A percentile compares a stretch with the other conserved stretches of the same genome.
These are phyloP conservation scores for Globomyces sp. DNA, from an alignment of 371 early-diverging fungal species.

Conservation along the genomic window DNA sequence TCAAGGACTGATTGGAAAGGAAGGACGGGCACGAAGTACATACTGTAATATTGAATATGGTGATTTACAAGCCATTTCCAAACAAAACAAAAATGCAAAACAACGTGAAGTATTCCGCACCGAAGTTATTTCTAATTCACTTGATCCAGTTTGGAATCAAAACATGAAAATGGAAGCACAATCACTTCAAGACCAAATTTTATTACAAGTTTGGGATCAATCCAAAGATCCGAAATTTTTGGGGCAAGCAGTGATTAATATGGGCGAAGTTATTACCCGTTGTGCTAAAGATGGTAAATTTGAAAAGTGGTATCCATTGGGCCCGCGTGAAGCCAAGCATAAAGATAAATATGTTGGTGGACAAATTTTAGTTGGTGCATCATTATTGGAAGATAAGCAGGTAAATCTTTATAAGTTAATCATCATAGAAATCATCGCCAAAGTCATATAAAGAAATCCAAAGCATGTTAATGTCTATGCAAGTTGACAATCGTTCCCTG, in stretches of 20 bases:
- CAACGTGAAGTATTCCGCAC: constrained; percentile 34
- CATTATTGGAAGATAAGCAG: constrained; percentile 27
- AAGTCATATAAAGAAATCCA: constrained; percentile 15
- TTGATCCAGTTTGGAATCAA: constrained; percentile 44
- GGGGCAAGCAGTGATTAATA: constrained; percentile 29
- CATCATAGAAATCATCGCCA: background rate
- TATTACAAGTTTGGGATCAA: constrained; percentile 39
- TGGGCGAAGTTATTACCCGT: constrained; percentile 31
- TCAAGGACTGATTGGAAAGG: constrained; percentile 39
- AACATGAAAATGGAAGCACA: constrained; percentile 30
- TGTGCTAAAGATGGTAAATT: constrained; percentile 31
- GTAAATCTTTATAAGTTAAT: too few species aligned
- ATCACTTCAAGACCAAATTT: constrained; percentile 25
- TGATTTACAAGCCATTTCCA: constrained; percentile 21
- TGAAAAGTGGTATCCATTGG: constrained; percentile 28
- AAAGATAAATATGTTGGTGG: constrained; percentile 56
- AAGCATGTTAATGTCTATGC: background rate
- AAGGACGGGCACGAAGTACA: constrained; percentile 40
- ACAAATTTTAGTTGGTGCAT: constrained; percentile 36
- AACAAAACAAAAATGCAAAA: constrained; percentile 22
- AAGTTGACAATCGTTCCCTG: constrained; percentile 17
- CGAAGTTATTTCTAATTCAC: constrained; percentile 26
- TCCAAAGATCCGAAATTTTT: constrained; percentile 39
- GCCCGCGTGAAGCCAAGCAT: constrained; percentile 26
- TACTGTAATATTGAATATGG: constrained; percentile 47